phyloP scores from a whole-genome alignment of 2,329 filamentous ascomycete genomes.

The Fusarium sp. region DNA sequence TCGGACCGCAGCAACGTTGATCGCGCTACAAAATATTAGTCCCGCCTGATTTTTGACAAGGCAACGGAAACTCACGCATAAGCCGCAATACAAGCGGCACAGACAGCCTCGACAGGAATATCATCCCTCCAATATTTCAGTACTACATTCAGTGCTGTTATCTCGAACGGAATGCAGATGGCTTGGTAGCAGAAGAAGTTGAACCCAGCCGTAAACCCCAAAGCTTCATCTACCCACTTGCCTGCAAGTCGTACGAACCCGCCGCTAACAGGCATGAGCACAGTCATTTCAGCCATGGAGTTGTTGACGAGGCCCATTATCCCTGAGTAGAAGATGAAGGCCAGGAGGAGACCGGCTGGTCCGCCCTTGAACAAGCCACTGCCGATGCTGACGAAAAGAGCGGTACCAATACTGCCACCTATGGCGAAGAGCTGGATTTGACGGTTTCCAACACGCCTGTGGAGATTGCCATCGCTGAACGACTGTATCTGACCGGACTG shows the following conservation, averaged over 20 bases:
- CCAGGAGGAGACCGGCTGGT: slow-evolving; percentile 21
- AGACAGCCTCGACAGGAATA: neutral
- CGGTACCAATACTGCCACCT: neutral
- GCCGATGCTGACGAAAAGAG: neutral
- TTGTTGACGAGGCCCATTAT: slow-evolving; percentile 30
- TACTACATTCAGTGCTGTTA: neutral
- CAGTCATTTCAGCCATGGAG: slow-evolving; percentile 28
- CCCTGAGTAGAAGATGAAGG: slow-evolving; percentile 23
- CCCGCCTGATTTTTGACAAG: neutral
- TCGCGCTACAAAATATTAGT: slow-evolving; percentile 7
- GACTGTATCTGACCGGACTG: too few relatives aligned
- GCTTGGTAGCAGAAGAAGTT: neutral
- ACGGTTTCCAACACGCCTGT: neutral
- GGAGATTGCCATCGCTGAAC: too few relatives aligned
- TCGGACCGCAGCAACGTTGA: slow-evolving; percentile 25
- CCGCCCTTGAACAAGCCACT: slow-evolving; percentile 13
- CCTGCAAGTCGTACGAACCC: slow-evolving; percentile 31
- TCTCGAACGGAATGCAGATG: neutral
- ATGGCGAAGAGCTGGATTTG: neutral
- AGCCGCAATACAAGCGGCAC: neutral
- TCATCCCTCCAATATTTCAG: neutral
- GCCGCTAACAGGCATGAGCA: slow-evolving; percentile 27
- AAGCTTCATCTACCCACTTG: slow-evolving; percentile 30
- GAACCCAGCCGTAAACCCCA: slow-evolving; percentile 19
- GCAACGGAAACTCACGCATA: neutral